phyloP scores from a whole-genome alignment of 345 rosid genomes.

The Citropsis articulata region DNA sequence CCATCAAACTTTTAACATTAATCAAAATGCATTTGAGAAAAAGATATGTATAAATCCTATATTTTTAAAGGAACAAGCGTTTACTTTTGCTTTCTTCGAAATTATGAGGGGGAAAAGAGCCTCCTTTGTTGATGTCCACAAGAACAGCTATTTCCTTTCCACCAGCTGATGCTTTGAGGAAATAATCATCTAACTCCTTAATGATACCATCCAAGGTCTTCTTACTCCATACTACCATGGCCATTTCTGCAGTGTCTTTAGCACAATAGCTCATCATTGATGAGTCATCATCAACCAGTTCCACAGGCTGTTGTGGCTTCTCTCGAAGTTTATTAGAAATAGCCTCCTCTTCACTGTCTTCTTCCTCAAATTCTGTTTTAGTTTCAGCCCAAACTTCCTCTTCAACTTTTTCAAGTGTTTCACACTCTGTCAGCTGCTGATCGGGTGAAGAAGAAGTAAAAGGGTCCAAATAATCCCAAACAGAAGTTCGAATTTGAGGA shows the following conservation, averaged over 20 bases:
- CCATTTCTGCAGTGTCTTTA: slow-evolving; percentile 41
- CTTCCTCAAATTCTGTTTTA: slow-evolving; percentile 68
- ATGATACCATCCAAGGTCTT: slow-evolving; percentile 66
- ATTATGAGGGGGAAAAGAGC: slow-evolving; percentile 43
- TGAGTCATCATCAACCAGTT: slow-evolving; percentile 50
- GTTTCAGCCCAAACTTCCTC: slow-evolving; percentile 77
- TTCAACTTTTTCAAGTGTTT: slow-evolving; percentile 35
- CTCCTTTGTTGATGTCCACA: slow-evolving; percentile 52
- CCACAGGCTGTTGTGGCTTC: slow-evolving; percentile 38
- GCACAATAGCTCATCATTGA: slow-evolving; percentile 51
- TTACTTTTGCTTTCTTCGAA: slow-evolving; percentile 65
- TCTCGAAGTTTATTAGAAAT: slow-evolving; percentile 31
- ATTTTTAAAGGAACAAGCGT: slow-evolving; percentile 10
- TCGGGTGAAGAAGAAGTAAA: slow-evolving; percentile 31
- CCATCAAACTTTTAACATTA: not conserved
- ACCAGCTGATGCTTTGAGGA: slow-evolving; percentile 78
- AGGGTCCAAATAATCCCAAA: slow-evolving; percentile 53
- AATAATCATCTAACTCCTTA: slow-evolving; percentile 84
- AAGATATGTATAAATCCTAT: not conserved
- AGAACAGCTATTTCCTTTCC: slow-evolving; percentile 73
- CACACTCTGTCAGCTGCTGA: slow-evolving; percentile 27
- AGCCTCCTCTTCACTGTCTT: slow-evolving; percentile 37
- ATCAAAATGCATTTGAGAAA: not conserved
- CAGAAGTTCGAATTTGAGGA: slow-evolving; percentile 37
- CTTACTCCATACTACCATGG: slow-evolving; percentile 39